Evolutionary conservation across 768 basidiomycete genomes (phyloP).

Genomic region (Pulveroboletus sp.): DNA sequence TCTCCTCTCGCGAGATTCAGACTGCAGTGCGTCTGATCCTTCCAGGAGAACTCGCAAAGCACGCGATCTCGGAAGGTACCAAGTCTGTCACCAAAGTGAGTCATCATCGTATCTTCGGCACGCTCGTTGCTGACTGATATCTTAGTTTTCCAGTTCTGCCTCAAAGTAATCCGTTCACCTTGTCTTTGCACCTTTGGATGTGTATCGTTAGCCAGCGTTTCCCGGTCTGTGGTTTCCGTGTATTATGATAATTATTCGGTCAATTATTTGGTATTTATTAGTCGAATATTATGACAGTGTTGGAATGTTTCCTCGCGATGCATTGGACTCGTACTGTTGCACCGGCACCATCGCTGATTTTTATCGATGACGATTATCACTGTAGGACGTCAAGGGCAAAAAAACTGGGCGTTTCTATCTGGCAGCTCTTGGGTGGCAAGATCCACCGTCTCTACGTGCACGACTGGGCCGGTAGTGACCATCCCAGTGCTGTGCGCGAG

Average conservation of each 20-base stretch:
- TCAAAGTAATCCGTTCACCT: conserved; percentile 47
- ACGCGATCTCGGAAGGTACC: conserved; percentile 76
- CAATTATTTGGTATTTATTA: conserved; percentile 3
- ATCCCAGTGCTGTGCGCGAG: conserved; percentile 44
- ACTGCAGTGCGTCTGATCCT: conserved; percentile 96
- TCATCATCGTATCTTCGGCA: background rate
- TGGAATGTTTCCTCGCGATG: background rate
- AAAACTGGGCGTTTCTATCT: conserved; percentile 62
- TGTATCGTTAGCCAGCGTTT: conserved; percentile 30
- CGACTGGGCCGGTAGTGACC: conserved; percentile 54
- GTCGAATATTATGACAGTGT: background rate
- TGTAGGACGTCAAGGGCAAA: conserved; percentile 83
- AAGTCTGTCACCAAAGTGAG: conserved; percentile 85
- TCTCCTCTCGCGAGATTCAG: conserved; percentile 98
- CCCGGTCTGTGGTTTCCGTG: conserved; percentile 18
- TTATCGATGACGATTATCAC: too few relatives aligned
- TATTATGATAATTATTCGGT: conserved; percentile 21
- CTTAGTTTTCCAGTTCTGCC: conserved; percentile 69
- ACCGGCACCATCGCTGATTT: too few relatives aligned
- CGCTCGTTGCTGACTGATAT: conserved; percentile 11
- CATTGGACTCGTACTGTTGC: too few relatives aligned
- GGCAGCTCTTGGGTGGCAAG: conserved; percentile 68
- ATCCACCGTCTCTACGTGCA: conserved; percentile 59
- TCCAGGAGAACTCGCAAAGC: conserved; percentile 91
- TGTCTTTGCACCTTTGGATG: conserved; percentile 9